Evolutionary conservation across 805 yeast species (phyloP), one percentile per base, ranked within the genome.

Genomic region (Grigorovia jiainica): DNA sequence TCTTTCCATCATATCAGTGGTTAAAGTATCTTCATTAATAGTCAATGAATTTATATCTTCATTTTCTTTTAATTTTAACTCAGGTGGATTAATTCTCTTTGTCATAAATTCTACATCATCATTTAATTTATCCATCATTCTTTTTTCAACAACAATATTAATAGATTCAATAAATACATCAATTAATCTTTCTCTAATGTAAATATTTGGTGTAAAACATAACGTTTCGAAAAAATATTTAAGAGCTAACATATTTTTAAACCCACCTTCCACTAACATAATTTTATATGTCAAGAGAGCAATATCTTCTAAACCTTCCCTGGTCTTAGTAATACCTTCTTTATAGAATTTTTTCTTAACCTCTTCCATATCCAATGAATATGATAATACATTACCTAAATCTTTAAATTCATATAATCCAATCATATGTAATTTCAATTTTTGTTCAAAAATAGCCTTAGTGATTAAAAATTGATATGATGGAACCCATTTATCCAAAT

Each of bases 401-500:
- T 59, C 56, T 1, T 75, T 56, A 9, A 82, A 57, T 5, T 66
- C 62, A 18, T 74, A 65, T 8, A 78, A 60, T 0, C 87, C 86
- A 16, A 66, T 64, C 10, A 72, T 59, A 0, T 82, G 78, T 34
- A 92, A 62, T 30, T 67, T 60, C 34, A 83, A 69, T 47, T 81
- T 83, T 47, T 76, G 87, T 75, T 5, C 75, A 65, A 21, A 68
- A 61, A 15, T 87, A 70, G 32, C 84, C 65, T 30, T 70, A 47
- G 43, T 72, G 58, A 40, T 77, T 36, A 51, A 40, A 9, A 57
- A 44, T 32, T 57, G 80, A 47, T 74, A 77, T 0, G 95, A 80
- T 1, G 96, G 90, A 7, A 82, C 70, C 94, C 94, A 87, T 34
- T 75, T 78, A 54, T 90, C 97, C 64, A 92, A 71, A 47, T 87